phyloP scores from a whole-genome alignment of 441 rosid species.

The Melastoma candidum region DNA sequence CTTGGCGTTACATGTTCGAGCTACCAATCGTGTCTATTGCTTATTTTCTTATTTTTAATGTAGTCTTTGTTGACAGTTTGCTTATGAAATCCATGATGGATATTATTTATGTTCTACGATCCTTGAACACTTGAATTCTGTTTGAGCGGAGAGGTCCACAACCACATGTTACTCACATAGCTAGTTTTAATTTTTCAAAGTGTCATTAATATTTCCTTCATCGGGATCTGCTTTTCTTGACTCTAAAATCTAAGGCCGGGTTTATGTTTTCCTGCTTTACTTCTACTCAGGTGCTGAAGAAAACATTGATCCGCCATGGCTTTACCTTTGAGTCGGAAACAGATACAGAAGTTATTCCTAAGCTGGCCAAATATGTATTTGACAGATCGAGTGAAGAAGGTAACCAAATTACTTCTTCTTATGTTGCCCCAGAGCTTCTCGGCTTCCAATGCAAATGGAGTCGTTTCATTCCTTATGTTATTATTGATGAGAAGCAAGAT shows the following conservation, averaged over 20 bases:
- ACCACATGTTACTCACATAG: no score
- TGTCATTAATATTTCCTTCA: no score
- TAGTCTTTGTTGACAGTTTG: background rate
- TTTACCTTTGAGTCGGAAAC: constrained; percentile 82
- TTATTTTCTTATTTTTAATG: background rate
- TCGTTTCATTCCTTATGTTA: no score
- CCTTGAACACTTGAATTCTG: no score
- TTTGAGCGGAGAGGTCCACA: no score
- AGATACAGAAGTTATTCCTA: constrained; percentile 93
- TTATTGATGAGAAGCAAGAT: no score
- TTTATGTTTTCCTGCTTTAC: constrained; percentile 2
- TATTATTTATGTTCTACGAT: no score
- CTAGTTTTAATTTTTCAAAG: no score
- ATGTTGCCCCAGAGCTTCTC: no score
- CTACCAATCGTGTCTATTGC: background rate
- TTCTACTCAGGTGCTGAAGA: constrained; percentile 53
- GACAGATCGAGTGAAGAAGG: constrained; percentile 58
- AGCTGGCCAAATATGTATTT: constrained; percentile 86
- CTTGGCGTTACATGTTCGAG: no score
- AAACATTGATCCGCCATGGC: constrained; percentile 74
- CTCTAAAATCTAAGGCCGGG: background rate
- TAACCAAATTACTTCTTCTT: no score
- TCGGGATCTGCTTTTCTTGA: constrained; percentile 2
- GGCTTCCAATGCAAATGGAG: no score
- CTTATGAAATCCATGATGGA: background rate